A percentile compares a stretch with the other conserved stretches of the same genome.
Evolutionary conservation across 2,329 filamentous ascomycete genomes (phyloP).

Genomic region (Alternaria conjuncta): DNA sequence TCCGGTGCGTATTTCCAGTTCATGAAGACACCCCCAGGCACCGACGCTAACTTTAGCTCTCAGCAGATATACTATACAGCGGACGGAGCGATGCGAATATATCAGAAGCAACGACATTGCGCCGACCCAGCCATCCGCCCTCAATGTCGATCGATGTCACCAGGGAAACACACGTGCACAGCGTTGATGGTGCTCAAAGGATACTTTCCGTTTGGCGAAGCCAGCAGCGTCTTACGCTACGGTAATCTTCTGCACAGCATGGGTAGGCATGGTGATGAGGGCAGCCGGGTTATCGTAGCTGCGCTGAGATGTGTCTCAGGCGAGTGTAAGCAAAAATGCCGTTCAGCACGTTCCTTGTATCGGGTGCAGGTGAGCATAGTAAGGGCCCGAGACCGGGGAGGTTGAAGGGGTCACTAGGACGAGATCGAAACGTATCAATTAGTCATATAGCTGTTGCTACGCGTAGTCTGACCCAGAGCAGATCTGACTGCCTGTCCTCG

Average conservation of each 20-base stretch:
- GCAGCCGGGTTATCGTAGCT: background rate
- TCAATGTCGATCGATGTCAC: background rate
- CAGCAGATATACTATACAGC: background rate
- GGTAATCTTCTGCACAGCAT: background rate
- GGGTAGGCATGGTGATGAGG: background rate
- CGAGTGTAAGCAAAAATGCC: background rate
- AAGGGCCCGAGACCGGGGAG: background rate
- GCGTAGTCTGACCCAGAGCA: background rate
- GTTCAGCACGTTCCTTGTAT: background rate
- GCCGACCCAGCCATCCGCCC: background rate
- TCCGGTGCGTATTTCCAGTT: background rate
- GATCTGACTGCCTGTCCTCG: background rate
- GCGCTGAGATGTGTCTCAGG: background rate
- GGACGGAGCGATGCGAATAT: background rate
- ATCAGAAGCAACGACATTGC: background rate
- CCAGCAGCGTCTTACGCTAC: background rate
- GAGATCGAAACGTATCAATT: background rate
- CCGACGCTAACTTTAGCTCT: background rate
- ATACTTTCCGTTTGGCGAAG: background rate
- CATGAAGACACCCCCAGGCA: background rate
- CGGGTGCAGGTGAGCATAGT: background rate
- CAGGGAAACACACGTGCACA: background rate
- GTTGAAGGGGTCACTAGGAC: background rate
- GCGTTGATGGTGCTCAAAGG: background rate
- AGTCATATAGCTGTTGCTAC: background rate